Percentiles rank a stretch among this genome's conserved stretches.
Evolutionary conservation across 78 protist genomes (phyloP).

Genomic region (Dictyostelium intermedium): DNA sequence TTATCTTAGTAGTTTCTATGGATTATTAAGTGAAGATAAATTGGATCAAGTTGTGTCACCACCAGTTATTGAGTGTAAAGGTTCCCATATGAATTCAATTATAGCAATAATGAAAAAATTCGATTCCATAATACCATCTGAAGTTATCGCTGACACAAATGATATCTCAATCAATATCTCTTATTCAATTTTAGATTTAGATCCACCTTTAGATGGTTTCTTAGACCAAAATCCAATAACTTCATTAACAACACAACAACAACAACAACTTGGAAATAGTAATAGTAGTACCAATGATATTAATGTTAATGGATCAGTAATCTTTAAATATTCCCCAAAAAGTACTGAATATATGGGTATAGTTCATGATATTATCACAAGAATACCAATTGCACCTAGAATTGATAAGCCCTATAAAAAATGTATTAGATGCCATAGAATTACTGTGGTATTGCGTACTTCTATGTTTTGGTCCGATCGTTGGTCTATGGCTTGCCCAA

Average conservation of each 20-base stretch:
- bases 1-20: background rate
- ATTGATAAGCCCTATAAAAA: slow-evolving; percentile 69
- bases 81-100: background rate
- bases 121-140: background rate
- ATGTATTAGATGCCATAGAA: slow-evolving; percentile 71
- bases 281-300: background rate
- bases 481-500: slow-evolving; percentile 70
- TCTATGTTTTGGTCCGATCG: slow-evolving; percentile 76
- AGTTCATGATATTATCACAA: slow-evolving; percentile 46
- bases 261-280: background rate
- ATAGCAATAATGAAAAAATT: background rate
- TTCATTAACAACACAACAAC: background rate
- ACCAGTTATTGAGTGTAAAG: background rate
- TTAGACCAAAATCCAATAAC: slow-evolving; percentile 67
- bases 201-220: slow-evolving; percentile 77
- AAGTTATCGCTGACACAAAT: background rate
- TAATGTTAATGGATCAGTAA: background rate
- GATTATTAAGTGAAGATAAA: background rate
- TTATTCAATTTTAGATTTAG: slow-evolving; percentile 37
- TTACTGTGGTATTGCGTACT: slow-evolving; percentile 49
- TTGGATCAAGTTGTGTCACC: background rate
- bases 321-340: slow-evolving; percentile 50
- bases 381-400: slow-evolving; percentile 66
- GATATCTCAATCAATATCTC: slow-evolving; percentile 29
- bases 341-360: slow-evolving; percentile 50